These are phyloP conservation scores for Carallia brachiata DNA, from an alignment of 345 rosid genomes.

Conservation along the genomic window DNA sequence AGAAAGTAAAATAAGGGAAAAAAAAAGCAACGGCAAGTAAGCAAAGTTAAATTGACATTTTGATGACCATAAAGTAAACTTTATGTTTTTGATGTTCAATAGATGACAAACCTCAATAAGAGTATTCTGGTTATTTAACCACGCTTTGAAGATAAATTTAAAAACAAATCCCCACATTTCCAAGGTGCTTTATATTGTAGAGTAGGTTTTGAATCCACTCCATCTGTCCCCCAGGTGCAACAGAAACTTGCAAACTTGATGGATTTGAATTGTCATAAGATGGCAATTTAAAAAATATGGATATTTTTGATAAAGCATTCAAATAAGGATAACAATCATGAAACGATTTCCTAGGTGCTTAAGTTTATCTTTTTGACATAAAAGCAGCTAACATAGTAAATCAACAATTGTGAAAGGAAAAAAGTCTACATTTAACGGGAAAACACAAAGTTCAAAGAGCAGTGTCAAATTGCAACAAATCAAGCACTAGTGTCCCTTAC, in stretches of 20 bases:
- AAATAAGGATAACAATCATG: too few species aligned
- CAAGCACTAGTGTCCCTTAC: too few species aligned
- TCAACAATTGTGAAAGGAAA: too few species aligned
- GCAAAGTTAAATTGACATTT: neutral
- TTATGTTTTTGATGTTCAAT: neutral
- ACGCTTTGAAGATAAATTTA: too few species aligned
- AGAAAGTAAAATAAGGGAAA: too few species aligned
- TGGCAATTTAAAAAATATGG: neutral
- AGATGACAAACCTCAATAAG: slow-evolving; percentile 64
- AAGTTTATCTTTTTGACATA: too few species aligned
- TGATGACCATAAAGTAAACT: neutral
- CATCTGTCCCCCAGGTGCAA: slow-evolving; percentile 92
- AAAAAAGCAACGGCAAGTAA: too few species aligned
- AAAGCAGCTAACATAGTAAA: too few species aligned
- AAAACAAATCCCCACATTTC: slow-evolving; percentile 27
- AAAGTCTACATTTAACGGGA: too few species aligned
- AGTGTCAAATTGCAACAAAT: too few species aligned
- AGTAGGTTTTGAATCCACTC: slow-evolving; percentile 93
- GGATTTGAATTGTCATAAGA: neutral
- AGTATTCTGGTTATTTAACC: slow-evolving; percentile 47
- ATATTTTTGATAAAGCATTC: neutral
- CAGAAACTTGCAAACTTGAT: slow-evolving; percentile 69
- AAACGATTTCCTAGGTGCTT: too few species aligned
- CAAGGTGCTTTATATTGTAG: slow-evolving; percentile 84
- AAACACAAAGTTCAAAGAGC: too few species aligned